Evolutionary conservation across 1,284 basidiomycete species (phyloP), one percentile per base, ranked within the genome.

Genomic region (Mycena sp.): DNA sequence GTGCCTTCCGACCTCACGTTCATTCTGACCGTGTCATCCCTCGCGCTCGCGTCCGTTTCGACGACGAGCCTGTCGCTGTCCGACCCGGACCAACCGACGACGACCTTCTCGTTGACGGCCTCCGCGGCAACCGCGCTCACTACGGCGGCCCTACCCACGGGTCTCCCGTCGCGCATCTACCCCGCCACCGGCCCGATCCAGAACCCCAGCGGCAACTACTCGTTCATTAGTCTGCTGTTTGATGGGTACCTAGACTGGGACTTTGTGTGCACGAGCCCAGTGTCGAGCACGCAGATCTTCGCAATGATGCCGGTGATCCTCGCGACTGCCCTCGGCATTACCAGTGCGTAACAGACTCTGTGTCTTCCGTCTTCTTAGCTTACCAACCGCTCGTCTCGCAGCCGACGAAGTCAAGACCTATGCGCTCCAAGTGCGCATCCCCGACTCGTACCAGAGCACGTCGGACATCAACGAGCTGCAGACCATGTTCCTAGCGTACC

Each of bases 251-350:
- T 93, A 57, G 83, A 83, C 61, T 93, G 91, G 91, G 43, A 71
- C 0, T 91, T 87, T 63, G 89, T 92, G 2, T 82, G 82, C 14
- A 59, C 54, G 6, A 83, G 78, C 63, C 50, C 73, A 11, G 73
- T 83, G 26, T 79, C 86, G 4, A 79, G 81, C 6, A 83, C 80
- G 51, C 88, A 93, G 76, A 80, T 93, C 46, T 90, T 93, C 67
- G 82, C 80, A 1, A 87, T 79, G 71, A 73, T 85, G 48, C 88
- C 89, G 2, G 32, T 69, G 0, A 71, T 90, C 52, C 76, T 93
- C 30, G 64, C 76, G 9, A 79, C 75, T 4, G 83, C 88, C 3
- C 77, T 92, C 6, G 72, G 68, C 1, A 74, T 89, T 29, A 7
- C 70, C 51, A 40, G 89, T 90, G 72, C 48, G 84, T 76, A 53